Conservation (phyloP, 176 grass and related monocot genomes). For the Oryza longistaminata region DNA sequence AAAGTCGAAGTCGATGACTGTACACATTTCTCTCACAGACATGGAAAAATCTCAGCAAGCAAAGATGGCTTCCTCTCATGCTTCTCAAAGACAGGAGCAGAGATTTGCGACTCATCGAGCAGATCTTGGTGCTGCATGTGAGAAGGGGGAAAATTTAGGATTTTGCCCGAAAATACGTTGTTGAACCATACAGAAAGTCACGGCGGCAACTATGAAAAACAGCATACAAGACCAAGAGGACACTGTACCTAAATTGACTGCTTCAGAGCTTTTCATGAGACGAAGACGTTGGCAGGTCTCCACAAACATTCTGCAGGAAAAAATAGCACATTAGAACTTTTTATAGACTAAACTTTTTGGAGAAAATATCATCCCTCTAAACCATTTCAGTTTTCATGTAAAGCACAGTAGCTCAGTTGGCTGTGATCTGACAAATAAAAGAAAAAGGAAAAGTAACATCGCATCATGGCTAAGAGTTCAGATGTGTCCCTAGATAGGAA, state of each 20-base stretch:
- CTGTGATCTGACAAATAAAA: not conserved
- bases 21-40: constrained; percentile 58
- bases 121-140: constrained; percentile 63
- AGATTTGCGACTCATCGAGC: constrained; percentile 26
- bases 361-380: not conserved
- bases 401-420: not conserved
- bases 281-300: constrained; percentile 72
- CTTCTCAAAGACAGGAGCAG: constrained; percentile 8
- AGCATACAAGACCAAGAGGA: not conserved
- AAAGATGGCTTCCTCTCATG: constrained; percentile 23
- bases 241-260: constrained; percentile 54
- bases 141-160: constrained; percentile 1
- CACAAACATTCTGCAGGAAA: constrained; percentile 69
- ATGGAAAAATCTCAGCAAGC: constrained; percentile 38
- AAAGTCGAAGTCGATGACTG: constrained; percentile 48
- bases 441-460: not conserved
- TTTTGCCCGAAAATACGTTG: not conserved
- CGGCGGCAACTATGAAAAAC: not conserved
- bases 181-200: not conserved
- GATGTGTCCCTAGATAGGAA: not conserved
- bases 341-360: not conserved
- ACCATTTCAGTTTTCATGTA: not conserved
- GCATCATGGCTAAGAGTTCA: not conserved
- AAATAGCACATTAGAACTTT: constrained; percentile 25
- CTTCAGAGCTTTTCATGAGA: constrained; percentile 85